phyloP scores from a whole-genome alignment of 768 basidiomycete species.

The Chalciporus chontae region DNA sequence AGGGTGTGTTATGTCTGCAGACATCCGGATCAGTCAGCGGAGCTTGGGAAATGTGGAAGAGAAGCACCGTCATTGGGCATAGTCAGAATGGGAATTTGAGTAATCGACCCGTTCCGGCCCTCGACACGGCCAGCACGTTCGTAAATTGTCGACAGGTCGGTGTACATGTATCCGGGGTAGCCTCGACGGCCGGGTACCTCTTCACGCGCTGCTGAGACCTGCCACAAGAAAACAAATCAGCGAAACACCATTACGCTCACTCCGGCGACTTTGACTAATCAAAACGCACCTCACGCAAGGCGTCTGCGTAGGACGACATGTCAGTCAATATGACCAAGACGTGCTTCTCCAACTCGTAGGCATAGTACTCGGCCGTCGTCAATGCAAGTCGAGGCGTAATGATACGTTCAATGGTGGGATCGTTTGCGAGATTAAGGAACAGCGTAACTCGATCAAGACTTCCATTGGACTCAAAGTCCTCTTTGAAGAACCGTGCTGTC shows the following conservation, averaged over 20 bases:
- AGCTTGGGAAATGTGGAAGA: constrained; percentile 14
- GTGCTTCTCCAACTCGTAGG: constrained; percentile 99
- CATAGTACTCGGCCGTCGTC: constrained; percentile 99
- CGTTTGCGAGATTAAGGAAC: constrained; percentile 98
- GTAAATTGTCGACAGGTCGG: constrained; percentile 98
- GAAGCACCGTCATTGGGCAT: constrained; percentile 98
- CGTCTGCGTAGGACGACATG: constrained; percentile 98
- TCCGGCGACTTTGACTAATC: constrained; percentile 15
- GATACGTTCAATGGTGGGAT: constrained; percentile 99
- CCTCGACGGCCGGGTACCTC: constrained; percentile 99
- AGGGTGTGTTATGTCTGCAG: constrained; percentile 97
- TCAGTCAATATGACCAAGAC: constrained; percentile 98
- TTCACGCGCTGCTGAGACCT: constrained; percentile 95
- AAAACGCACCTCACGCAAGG: constrained; percentile 78
- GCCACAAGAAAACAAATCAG: constrained; percentile 10
- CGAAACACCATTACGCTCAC: background rate
- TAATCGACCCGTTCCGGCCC: constrained; percentile 98
- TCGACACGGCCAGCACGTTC: constrained; percentile 98
- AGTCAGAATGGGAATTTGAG: constrained; percentile 98
- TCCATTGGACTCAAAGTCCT: constrained; percentile 99
- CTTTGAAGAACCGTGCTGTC: constrained; percentile 98
- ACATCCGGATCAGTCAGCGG: constrained; percentile 24
- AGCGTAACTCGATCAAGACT: constrained; percentile 95
- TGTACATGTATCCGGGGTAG: constrained; percentile 98
- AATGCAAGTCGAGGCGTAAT: constrained; percentile 97